These are phyloP conservation scores for Hypoxylon crocopeplum DNA, from an alignment of 495 filamentous ascomycete genomes.

Conservation along the genomic window DNA sequence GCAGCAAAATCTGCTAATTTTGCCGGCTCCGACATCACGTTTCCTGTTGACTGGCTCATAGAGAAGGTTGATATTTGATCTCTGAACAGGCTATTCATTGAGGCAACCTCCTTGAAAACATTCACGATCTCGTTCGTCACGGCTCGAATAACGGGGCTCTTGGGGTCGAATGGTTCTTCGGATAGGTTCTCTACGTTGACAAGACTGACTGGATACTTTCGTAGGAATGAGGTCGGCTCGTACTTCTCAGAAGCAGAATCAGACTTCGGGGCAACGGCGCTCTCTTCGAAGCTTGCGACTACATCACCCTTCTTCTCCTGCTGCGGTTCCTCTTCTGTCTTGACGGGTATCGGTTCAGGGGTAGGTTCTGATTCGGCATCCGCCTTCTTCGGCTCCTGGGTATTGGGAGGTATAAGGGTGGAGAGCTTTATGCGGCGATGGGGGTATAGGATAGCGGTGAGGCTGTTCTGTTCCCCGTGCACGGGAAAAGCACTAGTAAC, in stretches of 20 bases:
- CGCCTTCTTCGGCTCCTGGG: slow-evolving; percentile 48
- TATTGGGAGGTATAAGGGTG: slow-evolving; percentile 70
- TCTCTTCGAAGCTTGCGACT: slow-evolving; percentile 96
- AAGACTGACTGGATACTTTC: slow-evolving; percentile 87
- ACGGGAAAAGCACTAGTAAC: slow-evolving; percentile 94
- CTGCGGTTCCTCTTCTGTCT: slow-evolving; percentile 53
- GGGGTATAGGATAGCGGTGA: slow-evolving; percentile 94
- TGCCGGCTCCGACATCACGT: slow-evolving; percentile 91
- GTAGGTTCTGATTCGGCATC: slow-evolving; percentile 50
- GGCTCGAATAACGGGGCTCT: slow-evolving; percentile 82
- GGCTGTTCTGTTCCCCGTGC: slow-evolving; percentile 74
- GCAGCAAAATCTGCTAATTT: slow-evolving; percentile 97
- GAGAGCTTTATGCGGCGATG: slow-evolving; percentile 94
- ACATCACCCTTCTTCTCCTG: slow-evolving; percentile 86
- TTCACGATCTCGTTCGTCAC: slow-evolving; percentile 98
- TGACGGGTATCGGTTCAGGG: slow-evolving; percentile 62
- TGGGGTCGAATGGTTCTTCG: slow-evolving; percentile 89
- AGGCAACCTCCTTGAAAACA: slow-evolving; percentile 95
- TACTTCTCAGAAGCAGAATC: slow-evolving; percentile 63
- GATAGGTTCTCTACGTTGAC: slow-evolving; percentile 92
- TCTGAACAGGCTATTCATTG: slow-evolving; percentile 91
- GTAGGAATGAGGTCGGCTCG: slow-evolving; percentile 89
- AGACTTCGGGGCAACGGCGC: slow-evolving; percentile 56
- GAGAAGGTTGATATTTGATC: slow-evolving; percentile 98
- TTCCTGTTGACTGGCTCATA: slow-evolving; percentile 91